A percentile compares a stretch with the other conserved stretches of the same genome.
Conservation (phyloP, 2,329 filamentous ascomycete genomes). For the Scytalidium lignicola region DNA sequence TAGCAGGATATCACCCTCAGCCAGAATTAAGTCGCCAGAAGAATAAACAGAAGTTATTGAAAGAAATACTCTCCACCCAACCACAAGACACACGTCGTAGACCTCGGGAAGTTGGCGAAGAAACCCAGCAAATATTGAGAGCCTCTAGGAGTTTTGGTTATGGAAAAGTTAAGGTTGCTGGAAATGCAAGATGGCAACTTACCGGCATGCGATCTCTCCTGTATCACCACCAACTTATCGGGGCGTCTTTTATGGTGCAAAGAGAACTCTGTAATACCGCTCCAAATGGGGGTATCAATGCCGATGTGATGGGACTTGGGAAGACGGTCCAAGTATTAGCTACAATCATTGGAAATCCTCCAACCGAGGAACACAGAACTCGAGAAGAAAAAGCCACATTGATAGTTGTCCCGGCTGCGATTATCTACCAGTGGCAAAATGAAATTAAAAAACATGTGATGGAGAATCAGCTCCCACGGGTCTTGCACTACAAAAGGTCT, state of each 20-base stretch:
- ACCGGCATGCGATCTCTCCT: constrained; percentile 43
- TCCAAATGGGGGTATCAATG: constrained; percentile 50
- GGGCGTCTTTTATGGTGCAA: constrained; percentile 47
- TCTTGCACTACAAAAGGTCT: constrained; percentile 18
- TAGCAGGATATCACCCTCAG: constrained; percentile 8
- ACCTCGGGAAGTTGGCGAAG: constrained; percentile 3
- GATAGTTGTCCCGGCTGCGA: constrained; percentile 22
- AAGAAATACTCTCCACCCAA: constrained; percentile 20
- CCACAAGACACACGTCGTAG: constrained; percentile 12
- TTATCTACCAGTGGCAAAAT: constrained; percentile 24
- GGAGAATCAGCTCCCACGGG: constrained; percentile 11
- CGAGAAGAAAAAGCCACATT: constrained; percentile 20
- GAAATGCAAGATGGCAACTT: constrained; percentile 35
- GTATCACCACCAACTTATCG: constrained; percentile 46
- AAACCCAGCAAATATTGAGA: constrained; percentile 32
- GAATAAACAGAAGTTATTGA: constrained; percentile 19
- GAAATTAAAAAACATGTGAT: constrained; percentile 22
- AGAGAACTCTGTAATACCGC: constrained; percentile 36
- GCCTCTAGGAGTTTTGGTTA: constrained; percentile 38
- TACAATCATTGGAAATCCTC: constrained; percentile 33
- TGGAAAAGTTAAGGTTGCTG: constrained; percentile 25
- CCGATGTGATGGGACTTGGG: constrained; percentile 60
- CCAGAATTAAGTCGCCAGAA: constrained; percentile 11
- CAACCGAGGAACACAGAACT: constrained; percentile 30
- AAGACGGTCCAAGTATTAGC: constrained; percentile 51